Percentiles rank a stretch among this genome's conserved stretches.
Evolutionary conservation across 352 stramenopile genomes (phyloP).

Genomic region (Phytophthora sansomeana): DNA sequence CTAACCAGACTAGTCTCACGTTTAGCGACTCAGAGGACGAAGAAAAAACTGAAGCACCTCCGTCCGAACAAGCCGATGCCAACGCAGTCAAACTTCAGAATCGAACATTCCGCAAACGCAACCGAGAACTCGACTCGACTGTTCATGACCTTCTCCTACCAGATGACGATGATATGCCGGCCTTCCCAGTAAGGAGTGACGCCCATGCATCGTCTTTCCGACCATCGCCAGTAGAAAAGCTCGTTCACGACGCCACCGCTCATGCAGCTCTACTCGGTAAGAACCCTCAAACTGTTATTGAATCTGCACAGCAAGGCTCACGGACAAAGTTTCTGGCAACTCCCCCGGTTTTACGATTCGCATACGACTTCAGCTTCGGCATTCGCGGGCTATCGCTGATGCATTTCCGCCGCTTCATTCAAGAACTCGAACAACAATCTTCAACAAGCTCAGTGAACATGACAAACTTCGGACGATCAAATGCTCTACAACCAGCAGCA

Average conservation of each 20-base stretch:
- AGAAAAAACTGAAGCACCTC: neutral
- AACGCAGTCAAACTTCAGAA: neutral
- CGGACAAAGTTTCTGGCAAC: constrained; percentile 13
- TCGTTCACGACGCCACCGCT: neutral
- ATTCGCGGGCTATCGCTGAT: constrained; percentile 14
- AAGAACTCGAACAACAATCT: constrained; percentile 1
- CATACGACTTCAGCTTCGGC: constrained; percentile 20
- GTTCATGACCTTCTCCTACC: neutral
- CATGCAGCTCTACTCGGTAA: constrained; percentile 11
- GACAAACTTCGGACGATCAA: constrained; percentile 20
- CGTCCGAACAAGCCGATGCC: neutral
- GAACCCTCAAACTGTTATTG: constrained; percentile 20
- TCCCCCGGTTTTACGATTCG: constrained; percentile 10
- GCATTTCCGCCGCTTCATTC: constrained; percentile 8
- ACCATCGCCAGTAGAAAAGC: constrained; percentile 4
- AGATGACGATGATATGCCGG: neutral
- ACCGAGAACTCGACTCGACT: no score
- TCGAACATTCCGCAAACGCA: neutral
- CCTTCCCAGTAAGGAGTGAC: neutral
- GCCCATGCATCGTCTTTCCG: constrained; percentile 1
- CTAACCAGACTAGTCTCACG: neutral
- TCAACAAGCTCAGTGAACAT: neutral
- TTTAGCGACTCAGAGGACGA: constrained; percentile 18
- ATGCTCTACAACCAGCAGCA: neutral
- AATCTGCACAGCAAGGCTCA: constrained; percentile 8